These are phyloP conservation scores for Venturia effusa DNA, from an alignment of 2,329 filamentous ascomycete species.

Conservation along the genomic window DNA sequence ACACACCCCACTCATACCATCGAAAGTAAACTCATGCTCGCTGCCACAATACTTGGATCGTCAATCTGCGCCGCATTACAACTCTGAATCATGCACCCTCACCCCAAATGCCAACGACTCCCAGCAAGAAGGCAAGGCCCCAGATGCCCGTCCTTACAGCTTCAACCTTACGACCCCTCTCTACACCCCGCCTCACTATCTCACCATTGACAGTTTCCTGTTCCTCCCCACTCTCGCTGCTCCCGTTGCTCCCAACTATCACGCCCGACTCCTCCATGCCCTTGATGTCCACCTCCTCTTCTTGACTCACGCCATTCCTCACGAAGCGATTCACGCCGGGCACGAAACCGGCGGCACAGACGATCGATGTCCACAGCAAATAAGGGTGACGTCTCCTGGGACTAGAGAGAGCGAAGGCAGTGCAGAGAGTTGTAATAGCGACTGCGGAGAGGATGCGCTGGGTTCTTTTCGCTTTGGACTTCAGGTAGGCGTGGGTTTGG, in stretches of 20 bases:
- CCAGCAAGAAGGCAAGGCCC: slow-evolving; percentile 35
- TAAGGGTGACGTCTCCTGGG: slow-evolving; percentile 73
- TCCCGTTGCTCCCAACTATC: slow-evolving; percentile 16
- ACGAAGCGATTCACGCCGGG: slow-evolving; percentile 10
- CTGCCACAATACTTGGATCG: too few relatives aligned
- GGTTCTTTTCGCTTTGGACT: slow-evolving; percentile 46
- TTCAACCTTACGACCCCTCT: slow-evolving; percentile 31
- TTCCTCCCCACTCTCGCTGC: slow-evolving; percentile 15
- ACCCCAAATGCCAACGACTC: slow-evolving; percentile 38
- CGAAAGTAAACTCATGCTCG: too few relatives aligned
- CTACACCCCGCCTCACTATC: slow-evolving; percentile 35
- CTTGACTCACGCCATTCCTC: slow-evolving; percentile 15
- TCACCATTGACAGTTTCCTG: slow-evolving; percentile 38
- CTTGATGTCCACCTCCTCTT: slow-evolving; percentile 3
- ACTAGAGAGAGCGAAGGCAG: slow-evolving; percentile 70
- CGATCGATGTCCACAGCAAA: slow-evolving; percentile 70
- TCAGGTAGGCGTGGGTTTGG: slow-evolving; percentile 49
- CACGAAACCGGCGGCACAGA: slow-evolving; percentile 42
- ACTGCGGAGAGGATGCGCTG: slow-evolving; percentile 56
- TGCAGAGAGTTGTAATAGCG: slow-evolving; percentile 59
- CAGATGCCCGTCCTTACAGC: slow-evolving; percentile 30
- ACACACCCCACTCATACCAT: too few relatives aligned
- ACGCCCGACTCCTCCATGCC: slow-evolving; percentile 14
- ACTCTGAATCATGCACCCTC: slow-evolving; percentile 23
- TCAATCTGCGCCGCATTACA: too few relatives aligned